These are phyloP conservation scores for Cucumis variabilis DNA, from an alignment of 331 rosid species.

Conservation along the genomic window DNA sequence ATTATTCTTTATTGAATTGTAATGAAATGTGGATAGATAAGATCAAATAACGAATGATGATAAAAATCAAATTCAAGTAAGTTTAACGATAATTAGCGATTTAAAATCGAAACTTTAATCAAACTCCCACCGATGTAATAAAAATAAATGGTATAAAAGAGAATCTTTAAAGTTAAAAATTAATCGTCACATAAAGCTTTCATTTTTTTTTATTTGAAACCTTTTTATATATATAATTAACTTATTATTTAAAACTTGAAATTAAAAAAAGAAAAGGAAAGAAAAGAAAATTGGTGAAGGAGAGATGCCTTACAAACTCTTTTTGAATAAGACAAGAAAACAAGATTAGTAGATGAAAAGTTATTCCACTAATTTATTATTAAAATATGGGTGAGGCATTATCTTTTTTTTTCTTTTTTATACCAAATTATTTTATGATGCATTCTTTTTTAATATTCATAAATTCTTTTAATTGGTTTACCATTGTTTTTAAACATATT, in stretches of 20 bases:
- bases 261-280: neutral
- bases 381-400: neutral
- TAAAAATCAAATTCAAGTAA: too few species aligned
- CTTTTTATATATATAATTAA: neutral
- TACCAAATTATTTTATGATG: neutral
- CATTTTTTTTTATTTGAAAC: too few species aligned
- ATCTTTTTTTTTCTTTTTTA: too few species aligned
- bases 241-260: neutral
- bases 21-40: too few species aligned
- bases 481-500: neutral
- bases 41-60: too few species aligned
- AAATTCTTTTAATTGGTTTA: neutral
- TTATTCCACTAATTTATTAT: neutral
- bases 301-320: neutral
- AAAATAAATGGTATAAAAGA: too few species aligned
- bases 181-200: too few species aligned
- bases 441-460: neutral
- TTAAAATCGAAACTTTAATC: too few species aligned
- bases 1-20: too few species aligned
- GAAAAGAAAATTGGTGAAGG: neutral
- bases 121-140: too few species aligned
- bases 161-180: too few species aligned
- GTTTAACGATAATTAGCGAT: too few species aligned
- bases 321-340: neutral
- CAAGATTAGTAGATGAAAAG: conserved; percentile 7